Evolutionary conservation across 106 monocot species (phyloP).

Genomic region (Dendrobium catenatum): DNA sequence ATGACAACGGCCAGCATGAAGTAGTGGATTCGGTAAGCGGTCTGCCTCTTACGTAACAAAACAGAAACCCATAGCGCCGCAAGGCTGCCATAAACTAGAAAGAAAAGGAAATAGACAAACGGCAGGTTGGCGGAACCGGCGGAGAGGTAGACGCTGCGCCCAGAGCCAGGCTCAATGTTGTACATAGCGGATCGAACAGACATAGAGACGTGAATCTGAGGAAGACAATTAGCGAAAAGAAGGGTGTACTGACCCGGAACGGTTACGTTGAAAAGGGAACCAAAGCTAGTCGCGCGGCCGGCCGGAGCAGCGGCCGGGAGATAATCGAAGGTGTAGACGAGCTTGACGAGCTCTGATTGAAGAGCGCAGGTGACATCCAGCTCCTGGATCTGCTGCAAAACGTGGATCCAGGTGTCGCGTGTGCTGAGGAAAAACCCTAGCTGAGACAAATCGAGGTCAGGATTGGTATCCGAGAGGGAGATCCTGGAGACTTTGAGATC

Average conservation of each 20-base stretch:
- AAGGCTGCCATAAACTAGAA: conserved; percentile 42
- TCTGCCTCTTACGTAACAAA: conserved; percentile 42
- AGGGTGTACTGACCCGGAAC: conserved; percentile 77
- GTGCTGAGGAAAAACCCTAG: conserved; percentile 80
- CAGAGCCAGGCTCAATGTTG: conserved; percentile 43
- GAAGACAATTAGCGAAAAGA: conserved; percentile 73
- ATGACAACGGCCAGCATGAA: conserved; percentile 85
- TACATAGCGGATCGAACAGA: conserved; percentile 67
- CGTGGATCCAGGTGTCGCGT: conserved; percentile 72
- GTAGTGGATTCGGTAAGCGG: conserved; percentile 70
- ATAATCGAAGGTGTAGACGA: conserved; percentile 58
- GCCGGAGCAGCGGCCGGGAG: conserved; percentile 23
- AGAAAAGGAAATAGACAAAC: conserved; percentile 44
- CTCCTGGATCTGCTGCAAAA: conserved; percentile 57
- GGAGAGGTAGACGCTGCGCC: conserved; percentile 49
- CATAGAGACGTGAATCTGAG: conserved; percentile 41
- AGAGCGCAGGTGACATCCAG: conserved; percentile 69
- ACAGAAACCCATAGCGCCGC: conserved; percentile 41
- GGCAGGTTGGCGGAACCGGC: conserved; percentile 57
- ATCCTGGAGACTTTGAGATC: conserved; percentile 75
- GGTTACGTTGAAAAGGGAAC: conserved; percentile 18
- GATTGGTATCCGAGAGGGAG: conserved; percentile 29
- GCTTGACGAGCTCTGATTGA: conserved; percentile 56
- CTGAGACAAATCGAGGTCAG: conserved; percentile 55
- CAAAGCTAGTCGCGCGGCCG: conserved; percentile 20